phyloP scores from a whole-genome alignment of 73 alveolate genomes.

The Tetrahymena borealis region DNA sequence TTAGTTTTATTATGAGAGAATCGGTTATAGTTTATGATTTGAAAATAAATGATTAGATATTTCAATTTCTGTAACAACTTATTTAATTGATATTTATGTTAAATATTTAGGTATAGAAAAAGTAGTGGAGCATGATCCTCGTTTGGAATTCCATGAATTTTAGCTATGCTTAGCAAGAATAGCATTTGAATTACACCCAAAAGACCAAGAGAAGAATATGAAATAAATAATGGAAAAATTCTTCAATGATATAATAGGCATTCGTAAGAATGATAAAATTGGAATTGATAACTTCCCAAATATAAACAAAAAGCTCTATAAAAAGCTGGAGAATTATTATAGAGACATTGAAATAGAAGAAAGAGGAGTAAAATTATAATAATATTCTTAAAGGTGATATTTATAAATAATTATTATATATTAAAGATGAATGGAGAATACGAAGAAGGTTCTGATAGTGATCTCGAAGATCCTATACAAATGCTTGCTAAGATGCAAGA shows the following conservation, averaged over 20 bases:
- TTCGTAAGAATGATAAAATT: conserved; percentile 18
- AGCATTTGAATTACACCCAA: conserved; percentile 26
- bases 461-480: conserved; percentile 14
- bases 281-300: conserved; percentile 21
- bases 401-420: neutral
- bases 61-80: too few relatives aligned
- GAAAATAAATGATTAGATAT: too few relatives aligned
- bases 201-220: conserved; percentile 30
- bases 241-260: conserved; percentile 11
- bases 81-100: too few relatives aligned
- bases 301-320: conserved; percentile 21
- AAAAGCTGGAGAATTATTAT: conserved; percentile 16
- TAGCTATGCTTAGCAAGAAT: conserved; percentile 30
- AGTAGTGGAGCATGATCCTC: conserved; percentile 19
- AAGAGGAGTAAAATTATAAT: neutral
- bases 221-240: conserved; percentile 4
- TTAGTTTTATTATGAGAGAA: too few relatives aligned
- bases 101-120: neutral
- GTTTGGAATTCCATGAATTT: conserved; percentile 25
- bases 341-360: conserved; percentile 1
- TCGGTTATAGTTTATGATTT: too few relatives aligned
- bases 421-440: neutral
- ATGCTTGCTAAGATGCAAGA: conserved; percentile 17
- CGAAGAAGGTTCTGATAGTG: conserved; percentile 28
- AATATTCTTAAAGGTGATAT: neutral